Evolutionary conservation across 352 stramenopile species (phyloP).

Genomic region (Phytopythium kandeliae): DNA sequence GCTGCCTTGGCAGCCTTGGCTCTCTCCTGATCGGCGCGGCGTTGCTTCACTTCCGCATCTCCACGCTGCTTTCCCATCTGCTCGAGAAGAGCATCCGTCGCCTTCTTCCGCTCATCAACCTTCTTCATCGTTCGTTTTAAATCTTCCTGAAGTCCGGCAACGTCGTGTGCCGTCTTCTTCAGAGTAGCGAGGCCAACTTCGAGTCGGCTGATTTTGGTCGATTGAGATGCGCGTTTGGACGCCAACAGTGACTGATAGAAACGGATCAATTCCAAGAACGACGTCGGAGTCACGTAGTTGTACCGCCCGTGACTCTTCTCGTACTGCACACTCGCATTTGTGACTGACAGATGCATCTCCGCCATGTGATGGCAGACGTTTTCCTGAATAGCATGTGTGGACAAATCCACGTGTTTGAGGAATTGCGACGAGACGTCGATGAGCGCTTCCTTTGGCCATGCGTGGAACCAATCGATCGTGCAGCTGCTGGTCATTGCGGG

Average conservation of each 20-base stretch:
- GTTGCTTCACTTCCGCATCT: constrained; percentile 86
- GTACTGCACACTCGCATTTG: constrained; percentile 65
- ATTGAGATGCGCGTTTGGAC: constrained; percentile 46
- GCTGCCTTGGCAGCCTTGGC: constrained; percentile 67
- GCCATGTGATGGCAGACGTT: constrained; percentile 93
- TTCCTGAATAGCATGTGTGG: constrained; percentile 70
- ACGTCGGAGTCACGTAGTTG: constrained; percentile 93
- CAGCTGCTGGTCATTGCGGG: constrained; percentile 68
- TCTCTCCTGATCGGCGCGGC: constrained; percentile 69
- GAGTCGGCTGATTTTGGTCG: constrained; percentile 67
- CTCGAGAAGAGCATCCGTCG: constrained; percentile 84
- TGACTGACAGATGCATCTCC: constrained; percentile 89
- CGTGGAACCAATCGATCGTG: constrained; percentile 88
- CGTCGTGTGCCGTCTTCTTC: constrained; percentile 75
- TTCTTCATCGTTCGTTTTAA: constrained; percentile 87
- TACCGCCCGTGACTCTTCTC: constrained; percentile 65
- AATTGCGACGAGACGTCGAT: constrained; percentile 86
- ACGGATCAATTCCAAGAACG: constrained; percentile 89
- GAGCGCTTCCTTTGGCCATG: constrained; percentile 86
- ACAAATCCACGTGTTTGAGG: constrained; percentile 67
- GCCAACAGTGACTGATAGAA: constrained; percentile 87
- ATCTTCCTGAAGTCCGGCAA: constrained; percentile 76
- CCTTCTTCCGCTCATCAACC: constrained; percentile 88
- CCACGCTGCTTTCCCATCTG: constrained; percentile 87
- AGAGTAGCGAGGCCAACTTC: constrained; percentile 82